A percentile compares a stretch with the other conserved stretches of the same genome.
phyloP scores from a whole-genome alignment of 129 eudicot genomes.

The Cynara cardunculus region DNA sequence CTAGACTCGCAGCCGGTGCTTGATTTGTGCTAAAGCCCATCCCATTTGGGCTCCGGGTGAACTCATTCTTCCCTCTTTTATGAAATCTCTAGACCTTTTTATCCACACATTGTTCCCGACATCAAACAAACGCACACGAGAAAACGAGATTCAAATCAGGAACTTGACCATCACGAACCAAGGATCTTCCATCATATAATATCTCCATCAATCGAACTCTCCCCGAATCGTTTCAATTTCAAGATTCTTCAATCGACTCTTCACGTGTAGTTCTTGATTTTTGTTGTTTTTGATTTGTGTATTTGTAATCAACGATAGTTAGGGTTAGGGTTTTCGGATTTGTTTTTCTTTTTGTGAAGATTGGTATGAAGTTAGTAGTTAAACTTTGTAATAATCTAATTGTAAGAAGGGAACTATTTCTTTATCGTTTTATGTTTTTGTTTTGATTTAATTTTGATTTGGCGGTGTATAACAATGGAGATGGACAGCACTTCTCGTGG shows the following conservation, averaged over 20 bases:
- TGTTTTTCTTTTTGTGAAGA: neutral
- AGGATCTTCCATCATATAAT: constrained; percentile 6
- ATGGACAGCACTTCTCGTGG: constrained; percentile 58
- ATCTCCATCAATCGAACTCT: neutral
- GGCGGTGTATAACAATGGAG: constrained; percentile 33
- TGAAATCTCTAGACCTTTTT: no score
- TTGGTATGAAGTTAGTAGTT: neutral
- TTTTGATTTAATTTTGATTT: constrained; percentile 8
- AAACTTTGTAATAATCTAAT: neutral
- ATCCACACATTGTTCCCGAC: no score
- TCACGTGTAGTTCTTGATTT: neutral
- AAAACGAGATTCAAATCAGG: constrained; percentile 23
- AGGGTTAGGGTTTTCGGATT: constrained; percentile 29
- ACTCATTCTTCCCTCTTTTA: no score
- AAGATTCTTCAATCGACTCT: neutral
- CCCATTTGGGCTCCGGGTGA: no score
- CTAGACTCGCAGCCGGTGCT: no score
- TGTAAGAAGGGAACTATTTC: constrained; percentile 28
- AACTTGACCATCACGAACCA: constrained; percentile 14
- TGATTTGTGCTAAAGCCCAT: no score
- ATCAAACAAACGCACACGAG: no score
- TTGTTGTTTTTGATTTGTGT: neutral
- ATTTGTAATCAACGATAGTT: constrained; percentile 16
- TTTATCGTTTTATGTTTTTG: neutral
- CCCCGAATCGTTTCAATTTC: neutral